Percentiles rank a stretch among this genome's conserved stretches.
Evolutionary conservation across 768 basidiomycete species (phyloP).

Genomic region (Suillus placidus): DNA sequence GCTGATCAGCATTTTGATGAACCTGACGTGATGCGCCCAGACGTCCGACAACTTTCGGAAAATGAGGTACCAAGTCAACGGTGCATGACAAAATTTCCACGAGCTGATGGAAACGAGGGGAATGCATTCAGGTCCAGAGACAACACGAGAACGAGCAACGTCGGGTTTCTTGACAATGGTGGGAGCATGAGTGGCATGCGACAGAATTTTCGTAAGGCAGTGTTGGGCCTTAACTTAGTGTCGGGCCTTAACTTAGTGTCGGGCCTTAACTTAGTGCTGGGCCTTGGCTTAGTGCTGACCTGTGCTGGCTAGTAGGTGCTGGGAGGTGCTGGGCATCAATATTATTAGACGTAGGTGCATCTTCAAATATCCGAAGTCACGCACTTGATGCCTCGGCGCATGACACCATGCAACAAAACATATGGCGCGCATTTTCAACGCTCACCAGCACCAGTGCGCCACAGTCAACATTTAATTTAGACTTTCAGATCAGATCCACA

Average conservation of each 20-base stretch:
- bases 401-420: no score
- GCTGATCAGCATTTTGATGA: not conserved
- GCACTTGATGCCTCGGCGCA: not conserved
- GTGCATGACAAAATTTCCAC: not conserved
- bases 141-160: not conserved
- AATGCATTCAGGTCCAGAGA: not conserved
- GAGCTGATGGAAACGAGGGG: not conserved
- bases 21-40: not conserved
- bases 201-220: not conserved
- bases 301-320: not conserved
- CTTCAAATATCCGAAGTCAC: not conserved
- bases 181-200: not conserved
- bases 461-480: not conserved
- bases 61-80: not conserved
- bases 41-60: not conserved
- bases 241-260: not conserved
- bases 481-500: not conserved
- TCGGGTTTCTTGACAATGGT: not conserved
- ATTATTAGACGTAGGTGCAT: not conserved
- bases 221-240: not conserved
- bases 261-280: not conserved
- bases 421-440: not conserved
- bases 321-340: not conserved
- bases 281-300: not conserved
- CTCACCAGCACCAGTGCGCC: not conserved